Conservation (phyloP, 1,284 basidiomycete species). For the Butyriboletus appendiculatus region DNA sequence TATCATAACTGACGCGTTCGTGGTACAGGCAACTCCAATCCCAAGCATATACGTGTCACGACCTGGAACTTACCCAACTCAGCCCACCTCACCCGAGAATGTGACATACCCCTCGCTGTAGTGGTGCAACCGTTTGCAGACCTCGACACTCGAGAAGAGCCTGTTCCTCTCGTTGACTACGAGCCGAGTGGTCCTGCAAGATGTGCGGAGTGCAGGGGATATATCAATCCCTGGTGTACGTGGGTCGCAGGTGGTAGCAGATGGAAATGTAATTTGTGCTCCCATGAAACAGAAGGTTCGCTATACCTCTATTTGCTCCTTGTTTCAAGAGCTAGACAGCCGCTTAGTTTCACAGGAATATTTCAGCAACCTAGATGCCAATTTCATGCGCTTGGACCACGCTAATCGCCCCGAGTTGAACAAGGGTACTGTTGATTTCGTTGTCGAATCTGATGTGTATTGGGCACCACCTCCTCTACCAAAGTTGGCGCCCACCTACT, state of each 20-base stretch:
- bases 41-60: conserved; percentile 86
- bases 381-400: conserved; percentile 83
- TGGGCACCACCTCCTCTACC: conserved; percentile 77
- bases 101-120: conserved; percentile 83
- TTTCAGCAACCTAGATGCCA: conserved; percentile 85
- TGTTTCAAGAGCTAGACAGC: conserved; percentile 1
- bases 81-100: conserved; percentile 79
- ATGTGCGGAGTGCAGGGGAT: conserved; percentile 86
- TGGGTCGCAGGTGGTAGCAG: conserved; percentile 85
- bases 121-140: conserved; percentile 92
- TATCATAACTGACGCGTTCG: conserved; percentile 12
- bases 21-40: conserved; percentile 67
- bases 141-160: conserved; percentile 77
- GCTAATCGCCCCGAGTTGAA: conserved; percentile 84
- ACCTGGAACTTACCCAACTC: conserved; percentile 87
- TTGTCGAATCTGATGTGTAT: conserved; percentile 78
- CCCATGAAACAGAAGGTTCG: conserved; percentile 79
- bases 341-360: conserved; percentile 75
- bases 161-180: conserved; percentile 76
- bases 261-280: conserved; percentile 95
- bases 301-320: not conserved
- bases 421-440: conserved; percentile 92
- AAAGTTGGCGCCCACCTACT: conserved; percentile 53
- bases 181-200: conserved; percentile 78
- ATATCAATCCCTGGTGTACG: conserved; percentile 94